Conservation (phyloP, 2,329 filamentous ascomycete species). For the Fusarium keratoplasticum region DNA sequence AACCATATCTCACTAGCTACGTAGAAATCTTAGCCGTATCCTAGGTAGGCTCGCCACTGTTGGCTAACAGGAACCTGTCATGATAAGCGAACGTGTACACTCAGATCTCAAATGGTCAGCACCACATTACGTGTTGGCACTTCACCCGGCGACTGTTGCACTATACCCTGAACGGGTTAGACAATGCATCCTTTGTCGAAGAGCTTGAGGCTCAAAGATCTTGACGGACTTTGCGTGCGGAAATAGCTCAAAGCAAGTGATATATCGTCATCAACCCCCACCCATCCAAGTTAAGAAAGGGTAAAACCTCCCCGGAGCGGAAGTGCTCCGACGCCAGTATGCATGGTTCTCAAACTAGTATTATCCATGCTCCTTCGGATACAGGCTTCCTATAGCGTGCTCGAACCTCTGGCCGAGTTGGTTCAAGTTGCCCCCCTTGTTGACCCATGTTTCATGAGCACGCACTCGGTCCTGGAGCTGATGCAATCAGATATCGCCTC, state of each 20-base stretch:
- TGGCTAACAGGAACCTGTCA: too few species aligned
- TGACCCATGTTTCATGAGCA: neutral
- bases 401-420: neutral
- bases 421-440: neutral
- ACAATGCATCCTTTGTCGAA: too few species aligned
- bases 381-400: conserved; percentile 1
- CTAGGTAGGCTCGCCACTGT: too few species aligned
- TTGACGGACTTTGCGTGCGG: neutral
- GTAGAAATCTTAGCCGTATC: too few species aligned
- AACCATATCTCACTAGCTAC: too few species aligned
- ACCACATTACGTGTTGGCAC: too few species aligned
- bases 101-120: too few species aligned
- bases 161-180: too few species aligned
- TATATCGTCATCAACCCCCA: neutral
- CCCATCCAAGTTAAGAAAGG: neutral
- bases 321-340: neutral
- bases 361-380: neutral
- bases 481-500: neutral
- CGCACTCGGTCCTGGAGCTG: neutral
- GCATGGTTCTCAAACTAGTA: neutral
- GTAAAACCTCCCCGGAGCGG: neutral
- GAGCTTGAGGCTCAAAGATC: too few species aligned
- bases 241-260: neutral
- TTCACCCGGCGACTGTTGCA: too few species aligned
- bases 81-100: too few species aligned